A percentile compares a stretch with the other conserved stretches of the same genome.
phyloP scores from a whole-genome alignment of 176 grass and related monocot genomes.

The Phoenix roebelenii region DNA sequence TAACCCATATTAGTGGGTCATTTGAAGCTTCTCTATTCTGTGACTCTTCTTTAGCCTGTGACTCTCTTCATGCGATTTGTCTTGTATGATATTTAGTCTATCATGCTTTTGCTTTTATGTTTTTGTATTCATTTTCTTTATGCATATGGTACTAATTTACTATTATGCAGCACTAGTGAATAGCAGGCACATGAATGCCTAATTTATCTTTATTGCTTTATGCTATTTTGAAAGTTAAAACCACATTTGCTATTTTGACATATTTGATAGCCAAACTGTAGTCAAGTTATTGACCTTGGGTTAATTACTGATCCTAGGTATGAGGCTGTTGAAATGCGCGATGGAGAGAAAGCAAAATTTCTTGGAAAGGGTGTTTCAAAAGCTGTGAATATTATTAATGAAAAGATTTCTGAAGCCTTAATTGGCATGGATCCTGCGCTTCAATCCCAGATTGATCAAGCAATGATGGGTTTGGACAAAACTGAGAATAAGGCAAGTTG shows the following conservation, averaged over 20 bases:
- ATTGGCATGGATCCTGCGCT: slow-evolving; percentile 89
- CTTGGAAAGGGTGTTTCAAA: slow-evolving; percentile 69
- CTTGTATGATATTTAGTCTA: too few species aligned
- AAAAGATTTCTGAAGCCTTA: slow-evolving; percentile 86
- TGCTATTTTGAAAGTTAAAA: too few species aligned
- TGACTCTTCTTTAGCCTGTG: too few species aligned
- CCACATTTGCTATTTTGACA: not conserved
- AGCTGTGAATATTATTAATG: slow-evolving; percentile 70
- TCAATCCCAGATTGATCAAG: slow-evolving; percentile 96
- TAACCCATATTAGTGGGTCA: too few species aligned
- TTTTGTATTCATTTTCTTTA: too few species aligned
- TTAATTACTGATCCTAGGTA: slow-evolving; percentile 8
- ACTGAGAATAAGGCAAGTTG: slow-evolving; percentile 60
- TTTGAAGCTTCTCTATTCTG: too few species aligned
- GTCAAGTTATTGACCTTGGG: not conserved
- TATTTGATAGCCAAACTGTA: not conserved
- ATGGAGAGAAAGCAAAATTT: slow-evolving; percentile 53
- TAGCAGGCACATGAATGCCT: too few species aligned
- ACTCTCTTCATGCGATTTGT: too few species aligned
- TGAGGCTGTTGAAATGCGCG: slow-evolving; percentile 46
- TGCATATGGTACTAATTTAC: too few species aligned
- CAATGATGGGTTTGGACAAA: slow-evolving; percentile 98
- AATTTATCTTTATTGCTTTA: too few species aligned
- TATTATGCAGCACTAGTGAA: too few species aligned
- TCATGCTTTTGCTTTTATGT: too few species aligned